phyloP scores from a whole-genome alignment of 176 grass and related monocot species.

The Sorghum bicolor region DNA sequence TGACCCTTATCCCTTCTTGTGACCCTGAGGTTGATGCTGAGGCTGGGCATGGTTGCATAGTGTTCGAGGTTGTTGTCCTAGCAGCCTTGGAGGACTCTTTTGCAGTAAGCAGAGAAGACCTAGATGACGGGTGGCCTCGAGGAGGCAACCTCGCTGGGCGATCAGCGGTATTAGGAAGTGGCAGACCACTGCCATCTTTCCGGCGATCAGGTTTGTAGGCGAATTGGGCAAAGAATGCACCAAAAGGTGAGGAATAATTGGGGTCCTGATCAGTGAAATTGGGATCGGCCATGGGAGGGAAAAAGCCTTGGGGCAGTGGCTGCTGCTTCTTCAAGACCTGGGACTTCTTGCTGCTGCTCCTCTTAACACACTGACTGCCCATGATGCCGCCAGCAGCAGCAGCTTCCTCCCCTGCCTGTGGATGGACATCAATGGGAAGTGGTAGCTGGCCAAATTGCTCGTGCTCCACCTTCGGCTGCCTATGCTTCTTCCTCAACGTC shows the following conservation, averaged over 20 bases:
- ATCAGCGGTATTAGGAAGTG: not conserved
- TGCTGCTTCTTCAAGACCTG: not conserved
- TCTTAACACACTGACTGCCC: not conserved
- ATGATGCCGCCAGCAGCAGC: not conserved
- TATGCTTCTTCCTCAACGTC: not conserved
- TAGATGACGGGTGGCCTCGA: not conserved
- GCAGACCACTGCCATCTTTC: not conserved
- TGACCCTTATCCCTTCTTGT: not conserved
- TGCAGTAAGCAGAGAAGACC: not conserved
- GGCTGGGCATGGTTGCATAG: not conserved
- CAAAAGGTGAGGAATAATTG: not conserved
- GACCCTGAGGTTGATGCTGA: not conserved
- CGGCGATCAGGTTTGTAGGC: not conserved
- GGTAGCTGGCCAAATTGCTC: not conserved
- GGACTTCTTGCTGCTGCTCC: not conserved
- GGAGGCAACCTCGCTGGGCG: not conserved
- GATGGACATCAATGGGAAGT: not conserved
- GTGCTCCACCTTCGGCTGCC: not conserved
- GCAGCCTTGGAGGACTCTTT: conserved; percentile 12
- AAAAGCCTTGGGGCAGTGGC: not conserved
- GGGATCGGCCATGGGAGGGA: not conserved
- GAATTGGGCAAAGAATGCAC: conserved; percentile 38
- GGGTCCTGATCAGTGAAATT: not conserved
- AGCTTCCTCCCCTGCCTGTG: not conserved
- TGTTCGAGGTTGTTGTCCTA: not conserved